These are phyloP conservation scores for Batkoa obscura DNA, from an alignment of 371 early-diverging fungal species.

Conservation along the genomic window DNA sequence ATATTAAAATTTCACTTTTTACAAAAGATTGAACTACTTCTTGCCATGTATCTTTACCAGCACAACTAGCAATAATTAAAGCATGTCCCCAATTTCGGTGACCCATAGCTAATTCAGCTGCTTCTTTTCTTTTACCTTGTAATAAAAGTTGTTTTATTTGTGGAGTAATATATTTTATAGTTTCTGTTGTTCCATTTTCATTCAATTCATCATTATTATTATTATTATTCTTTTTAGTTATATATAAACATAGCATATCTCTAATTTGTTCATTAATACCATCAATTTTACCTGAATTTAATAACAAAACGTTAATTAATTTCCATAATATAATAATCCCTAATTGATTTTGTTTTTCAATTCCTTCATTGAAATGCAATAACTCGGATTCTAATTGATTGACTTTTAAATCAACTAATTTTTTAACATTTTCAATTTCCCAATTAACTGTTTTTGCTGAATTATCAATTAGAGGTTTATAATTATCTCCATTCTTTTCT, in stretches of 20 bases:
- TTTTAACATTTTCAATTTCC: too few relatives aligned
- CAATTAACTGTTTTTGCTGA: background rate
- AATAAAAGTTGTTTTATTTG: conserved; percentile 26
- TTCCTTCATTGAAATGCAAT: conserved; percentile 11
- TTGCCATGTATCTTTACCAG: conserved; percentile 62
- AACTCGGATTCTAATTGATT: background rate
- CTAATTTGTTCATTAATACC: conserved; percentile 33
- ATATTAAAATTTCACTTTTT: conserved; percentile 12
- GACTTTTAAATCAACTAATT: background rate
- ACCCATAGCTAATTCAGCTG: conserved; percentile 48
- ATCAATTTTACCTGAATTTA: conserved; percentile 31
- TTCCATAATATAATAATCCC: conserved; percentile 31
- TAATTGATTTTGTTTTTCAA: conserved; percentile 13
- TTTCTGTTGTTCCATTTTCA: conserved; percentile 8
- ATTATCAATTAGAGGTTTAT: background rate
- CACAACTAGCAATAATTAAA: conserved; percentile 68
- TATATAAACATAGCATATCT: too few relatives aligned
- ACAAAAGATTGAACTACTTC: conserved; percentile 55
- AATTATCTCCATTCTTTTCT: background rate
- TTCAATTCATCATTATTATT: too few relatives aligned
- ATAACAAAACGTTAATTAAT: conserved; percentile 33
- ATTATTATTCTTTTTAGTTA: too few relatives aligned
- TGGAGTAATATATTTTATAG: too few relatives aligned
- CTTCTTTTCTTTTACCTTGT: conserved; percentile 49
- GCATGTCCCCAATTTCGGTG: conserved; percentile 77